Conservation (phyloP, 176 grass and related monocot genomes). For the Aegilops umbellulata region DNA sequence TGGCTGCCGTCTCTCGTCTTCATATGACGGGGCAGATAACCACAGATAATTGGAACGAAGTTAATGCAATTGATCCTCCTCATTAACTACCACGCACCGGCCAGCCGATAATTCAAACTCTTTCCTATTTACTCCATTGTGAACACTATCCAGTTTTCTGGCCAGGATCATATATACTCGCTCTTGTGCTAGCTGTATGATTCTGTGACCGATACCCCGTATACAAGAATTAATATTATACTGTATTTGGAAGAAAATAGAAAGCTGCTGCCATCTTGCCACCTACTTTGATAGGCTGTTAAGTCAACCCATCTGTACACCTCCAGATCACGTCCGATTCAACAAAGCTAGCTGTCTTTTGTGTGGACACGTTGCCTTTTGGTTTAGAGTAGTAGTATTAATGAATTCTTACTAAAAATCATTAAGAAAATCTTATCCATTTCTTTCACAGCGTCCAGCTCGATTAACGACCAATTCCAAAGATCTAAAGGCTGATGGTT, state of each 20-base stretch:
- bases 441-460: neutral
- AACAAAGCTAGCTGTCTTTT: slow-evolving; percentile 1
- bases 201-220: neutral
- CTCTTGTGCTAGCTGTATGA: neutral
- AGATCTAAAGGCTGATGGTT: neutral
- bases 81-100: neutral
- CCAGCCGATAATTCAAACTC: neutral
- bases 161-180: neutral
- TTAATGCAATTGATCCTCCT: neutral
- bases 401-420: neutral
- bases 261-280: slow-evolving; percentile 15
- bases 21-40: neutral
- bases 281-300: slow-evolving; percentile 35
- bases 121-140: neutral
- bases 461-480: too few species aligned
- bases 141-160: neutral
- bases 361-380: neutral
- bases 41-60: neutral
- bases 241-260: neutral
- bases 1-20: neutral
- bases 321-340: slow-evolving; percentile 1
- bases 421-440: neutral
- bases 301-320: slow-evolving; percentile 33
- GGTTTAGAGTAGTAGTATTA: too few species aligned
- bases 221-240: neutral